Evolutionary conservation across 2,329 filamentous ascomycete genomes (phyloP).

Genomic region (Emmonsiellopsis sp.): DNA sequence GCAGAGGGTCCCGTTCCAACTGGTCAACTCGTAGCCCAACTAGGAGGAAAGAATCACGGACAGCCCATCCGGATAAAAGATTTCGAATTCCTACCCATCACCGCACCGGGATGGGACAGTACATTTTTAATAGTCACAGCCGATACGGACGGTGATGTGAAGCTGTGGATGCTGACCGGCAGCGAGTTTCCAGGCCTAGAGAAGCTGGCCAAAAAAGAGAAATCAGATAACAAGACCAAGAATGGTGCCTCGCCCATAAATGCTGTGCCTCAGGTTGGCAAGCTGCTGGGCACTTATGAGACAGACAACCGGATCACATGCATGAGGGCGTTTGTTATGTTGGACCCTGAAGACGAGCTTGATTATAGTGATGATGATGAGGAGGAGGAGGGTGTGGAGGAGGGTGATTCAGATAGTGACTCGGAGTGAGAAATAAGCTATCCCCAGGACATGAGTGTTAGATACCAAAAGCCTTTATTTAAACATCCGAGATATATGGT

Average conservation of each 20-base stretch:
- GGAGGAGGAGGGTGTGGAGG: conserved; percentile 9
- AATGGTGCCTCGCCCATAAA: conserved; percentile 9
- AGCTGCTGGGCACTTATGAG: conserved; percentile 65
- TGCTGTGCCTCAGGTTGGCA: conserved; percentile 45
- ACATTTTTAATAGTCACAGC: conserved; percentile 57
- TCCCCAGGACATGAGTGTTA: not conserved
- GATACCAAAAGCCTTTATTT: too few relatives aligned
- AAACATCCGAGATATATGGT: too few relatives aligned
- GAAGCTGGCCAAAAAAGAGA: conserved; percentile 11
- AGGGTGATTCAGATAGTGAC: conserved; percentile 1
- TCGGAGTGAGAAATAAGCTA: not conserved
- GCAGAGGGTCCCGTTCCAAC: conserved; percentile 49
- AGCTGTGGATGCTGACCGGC: conserved; percentile 57
- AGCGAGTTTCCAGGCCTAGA: conserved; percentile 18
- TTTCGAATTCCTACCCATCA: conserved; percentile 56
- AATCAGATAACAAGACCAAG: conserved; percentile 12
- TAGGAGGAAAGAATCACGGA: conserved; percentile 64
- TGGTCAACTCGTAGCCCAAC: conserved; percentile 54
- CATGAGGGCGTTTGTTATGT: conserved; percentile 76
- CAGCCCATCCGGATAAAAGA: conserved; percentile 75
- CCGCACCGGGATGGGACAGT: conserved; percentile 21
- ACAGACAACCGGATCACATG: conserved; percentile 87
- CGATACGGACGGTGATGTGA: conserved; percentile 77
- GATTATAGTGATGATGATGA: conserved; percentile 34
- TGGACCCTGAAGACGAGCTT: conserved; percentile 48